Conservation (phyloP, 2,329 filamentous ascomycete genomes). For the Neofusicoccum sp. region DNA sequence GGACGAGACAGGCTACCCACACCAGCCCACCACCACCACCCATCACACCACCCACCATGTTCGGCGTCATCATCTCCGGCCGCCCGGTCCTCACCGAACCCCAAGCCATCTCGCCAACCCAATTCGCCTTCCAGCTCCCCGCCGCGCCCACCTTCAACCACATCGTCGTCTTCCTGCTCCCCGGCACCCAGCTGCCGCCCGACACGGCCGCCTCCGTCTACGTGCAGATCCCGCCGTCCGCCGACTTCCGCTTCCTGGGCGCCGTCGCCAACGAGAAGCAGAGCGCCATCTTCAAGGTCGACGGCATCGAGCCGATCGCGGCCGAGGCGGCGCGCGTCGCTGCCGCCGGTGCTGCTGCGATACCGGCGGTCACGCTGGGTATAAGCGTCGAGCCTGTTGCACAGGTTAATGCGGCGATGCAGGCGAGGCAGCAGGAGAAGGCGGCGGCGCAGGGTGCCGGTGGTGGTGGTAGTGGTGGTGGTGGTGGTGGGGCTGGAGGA, state of each 20-base stretch:
- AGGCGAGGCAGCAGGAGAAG: constrained; percentile 53
- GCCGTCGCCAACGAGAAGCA: constrained; percentile 88
- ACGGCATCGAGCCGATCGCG: constrained; percentile 20
- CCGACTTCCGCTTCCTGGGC: constrained; percentile 79
- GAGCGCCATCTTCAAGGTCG: constrained; percentile 83
- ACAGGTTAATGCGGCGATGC: constrained; percentile 68
- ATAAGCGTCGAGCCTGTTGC: constrained; percentile 76
- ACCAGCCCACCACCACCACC: no score
- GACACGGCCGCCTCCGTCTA: constrained; percentile 87
- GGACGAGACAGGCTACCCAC: no score
- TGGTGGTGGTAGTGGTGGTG: neutral
- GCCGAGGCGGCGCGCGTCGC: constrained; percentile 21
- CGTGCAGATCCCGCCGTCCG: constrained; percentile 63
- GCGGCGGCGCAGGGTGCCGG: constrained; percentile 22
- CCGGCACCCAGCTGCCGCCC: constrained; percentile 68
- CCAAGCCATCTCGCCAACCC: constrained; percentile 55
- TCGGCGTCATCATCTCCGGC: constrained; percentile 61
- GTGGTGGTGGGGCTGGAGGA: no score
- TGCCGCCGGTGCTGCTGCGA: constrained; percentile 34
- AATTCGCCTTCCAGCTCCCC: constrained; percentile 68
- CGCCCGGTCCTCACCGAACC: constrained; percentile 60
- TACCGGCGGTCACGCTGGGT: constrained; percentile 66
- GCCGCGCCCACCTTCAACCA: constrained; percentile 62
- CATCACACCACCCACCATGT: constrained; percentile 49
- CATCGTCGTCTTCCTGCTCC: constrained; percentile 85